Base-by-base conservation (phyloP, 139 green algal genomes). In the Tetradesmus obliquus region DNA sequence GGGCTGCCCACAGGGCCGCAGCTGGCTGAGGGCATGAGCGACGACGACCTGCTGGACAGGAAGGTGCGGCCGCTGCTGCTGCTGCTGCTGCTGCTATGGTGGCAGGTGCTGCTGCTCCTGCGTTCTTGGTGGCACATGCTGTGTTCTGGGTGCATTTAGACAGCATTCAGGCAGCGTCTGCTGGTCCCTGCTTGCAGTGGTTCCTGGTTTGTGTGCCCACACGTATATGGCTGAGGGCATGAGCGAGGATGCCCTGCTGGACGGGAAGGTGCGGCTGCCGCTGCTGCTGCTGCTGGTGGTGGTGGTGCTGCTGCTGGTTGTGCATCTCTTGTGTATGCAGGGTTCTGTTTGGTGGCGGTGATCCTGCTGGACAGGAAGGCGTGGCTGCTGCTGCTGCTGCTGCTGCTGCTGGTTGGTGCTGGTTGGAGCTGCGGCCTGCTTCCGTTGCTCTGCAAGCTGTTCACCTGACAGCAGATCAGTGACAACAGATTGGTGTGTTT, bases 1-100 rank as follows among this genome's bases (percentile, higher is more conserved):
- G 93, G 94, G 12, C 71, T 88, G 17, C 89, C 94, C 62, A 97
- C 97, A 90, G 86, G 62, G 3, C 15, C 45, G 22, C 89, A 92
- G 82, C 22, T 87, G 79, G 88, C 51, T 9, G 55, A 86, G 1
- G 87, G 87, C 15, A 45, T 87, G 24, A 87, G 57, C 24, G 19
- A 54, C 3, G 57, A 66, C 4, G 79, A 91, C 17, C 79, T 87
- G 17, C 12, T 90, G 17, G 55, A 90, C 51, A 17, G n/a, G n/a
- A 90, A 90, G 55, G 86, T 83, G 17, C 72, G 45, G 72, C 72
- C 17, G 72, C 72, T 81, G 60, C 60, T 71, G 60, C 60, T 71
- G 60, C 60, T 71, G 60, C 60, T 71, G 60, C 60, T 71, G 60
- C 60, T 71, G 60, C 60, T 66, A 9, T 19, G 71, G 10, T 24